These are phyloP conservation scores for Globisporangium nagaii DNA, from an alignment of 352 stramenopile genomes.

Conservation along the genomic window DNA sequence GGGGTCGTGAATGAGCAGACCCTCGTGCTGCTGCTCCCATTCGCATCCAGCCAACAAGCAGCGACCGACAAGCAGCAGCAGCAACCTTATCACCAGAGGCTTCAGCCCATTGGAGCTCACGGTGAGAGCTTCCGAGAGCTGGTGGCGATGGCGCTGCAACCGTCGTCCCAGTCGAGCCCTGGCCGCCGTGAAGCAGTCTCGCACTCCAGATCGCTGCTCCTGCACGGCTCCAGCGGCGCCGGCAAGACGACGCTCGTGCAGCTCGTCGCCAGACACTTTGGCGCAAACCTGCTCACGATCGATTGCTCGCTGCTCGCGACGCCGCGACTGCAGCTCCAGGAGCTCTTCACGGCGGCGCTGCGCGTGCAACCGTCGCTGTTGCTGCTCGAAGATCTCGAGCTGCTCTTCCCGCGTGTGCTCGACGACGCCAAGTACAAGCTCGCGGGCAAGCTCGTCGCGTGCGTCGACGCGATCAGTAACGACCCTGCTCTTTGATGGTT, in stretches of 20 bases:
- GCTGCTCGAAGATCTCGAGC: constrained; percentile 66
- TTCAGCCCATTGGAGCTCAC: constrained; percentile 36
- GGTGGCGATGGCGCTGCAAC: constrained; percentile 28
- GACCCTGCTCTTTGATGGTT: neutral
- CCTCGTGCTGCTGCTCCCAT: constrained; percentile 53
- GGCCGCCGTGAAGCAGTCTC: constrained; percentile 10
- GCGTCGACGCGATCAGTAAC: constrained; percentile 54
- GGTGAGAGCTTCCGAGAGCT: constrained; percentile 31
- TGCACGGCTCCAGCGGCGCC: constrained; percentile 60
- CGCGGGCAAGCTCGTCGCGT: constrained; percentile 52
- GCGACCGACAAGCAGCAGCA: neutral
- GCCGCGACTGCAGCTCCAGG: constrained; percentile 43
- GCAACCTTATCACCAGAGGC: neutral
- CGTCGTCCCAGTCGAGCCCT: neutral
- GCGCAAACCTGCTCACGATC: constrained; percentile 54
- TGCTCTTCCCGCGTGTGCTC: constrained; percentile 62
- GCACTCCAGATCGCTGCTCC: constrained; percentile 38
- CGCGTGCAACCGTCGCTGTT: constrained; percentile 69
- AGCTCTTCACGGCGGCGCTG: constrained; percentile 65
- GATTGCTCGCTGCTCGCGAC: constrained; percentile 55
- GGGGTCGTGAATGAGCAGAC: constrained; percentile 57
- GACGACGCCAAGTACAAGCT: constrained; percentile 74
- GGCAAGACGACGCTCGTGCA: constrained; percentile 71
- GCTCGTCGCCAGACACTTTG: constrained; percentile 38
- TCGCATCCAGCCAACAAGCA: constrained; percentile 10